Percentiles rank a stretch among this genome's conserved stretches.
Evolutionary conservation across 2,329 filamentous ascomycete species (phyloP).

Genomic region (Cytospora piceae): DNA sequence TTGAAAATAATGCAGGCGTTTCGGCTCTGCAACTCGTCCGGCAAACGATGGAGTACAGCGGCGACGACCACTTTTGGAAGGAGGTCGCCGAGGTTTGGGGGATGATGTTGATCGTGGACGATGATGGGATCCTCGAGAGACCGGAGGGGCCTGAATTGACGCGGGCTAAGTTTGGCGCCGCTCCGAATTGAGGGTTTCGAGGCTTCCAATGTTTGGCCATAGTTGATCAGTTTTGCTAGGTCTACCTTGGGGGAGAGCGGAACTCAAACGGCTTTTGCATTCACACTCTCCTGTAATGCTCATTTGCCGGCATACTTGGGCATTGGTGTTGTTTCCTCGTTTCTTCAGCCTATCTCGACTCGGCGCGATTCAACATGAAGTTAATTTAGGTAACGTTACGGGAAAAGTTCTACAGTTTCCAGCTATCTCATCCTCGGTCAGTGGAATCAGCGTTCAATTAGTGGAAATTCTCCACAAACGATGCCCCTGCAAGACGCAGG

Average conservation of each 20-base stretch:
- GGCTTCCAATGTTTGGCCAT: too few relatives aligned
- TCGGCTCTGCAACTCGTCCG: background rate
- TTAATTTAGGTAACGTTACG: slow-evolving; percentile 16
- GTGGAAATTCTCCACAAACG: background rate
- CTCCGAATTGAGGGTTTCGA: background rate
- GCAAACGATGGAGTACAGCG: background rate
- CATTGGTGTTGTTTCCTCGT: too few relatives aligned
- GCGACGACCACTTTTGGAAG: background rate
- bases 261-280: too few relatives aligned
- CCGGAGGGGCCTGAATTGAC: background rate
- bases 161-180: background rate
- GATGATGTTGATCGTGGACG: background rate
- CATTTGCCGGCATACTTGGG: background rate
- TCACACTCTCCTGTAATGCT: background rate
- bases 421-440: slow-evolving; percentile 9
- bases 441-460: background rate
- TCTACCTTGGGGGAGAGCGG: too few relatives aligned
- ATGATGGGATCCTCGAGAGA: background rate
- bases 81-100: background rate
- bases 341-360: background rate
- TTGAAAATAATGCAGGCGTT: background rate
- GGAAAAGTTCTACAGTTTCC: background rate
- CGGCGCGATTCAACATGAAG: background rate
- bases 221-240: too few relatives aligned
- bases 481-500: slow-evolving; percentile 12